Evolutionary conservation across 352 stramenopile species (phyloP).

Genomic region (Thalassiosira pacifica): DNA sequence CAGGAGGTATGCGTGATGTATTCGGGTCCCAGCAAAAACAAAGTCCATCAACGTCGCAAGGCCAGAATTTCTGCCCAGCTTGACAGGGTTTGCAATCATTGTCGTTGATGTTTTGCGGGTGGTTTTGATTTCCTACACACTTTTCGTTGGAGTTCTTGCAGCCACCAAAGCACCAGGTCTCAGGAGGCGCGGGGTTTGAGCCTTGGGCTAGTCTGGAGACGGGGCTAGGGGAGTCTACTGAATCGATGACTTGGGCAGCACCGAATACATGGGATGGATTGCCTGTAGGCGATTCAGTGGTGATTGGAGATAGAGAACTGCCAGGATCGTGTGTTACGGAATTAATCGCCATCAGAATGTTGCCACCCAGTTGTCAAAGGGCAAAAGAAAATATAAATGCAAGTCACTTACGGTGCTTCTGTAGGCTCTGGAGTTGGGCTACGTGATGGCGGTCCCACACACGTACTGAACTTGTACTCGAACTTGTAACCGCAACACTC

Average conservation of each 20-base stretch:
- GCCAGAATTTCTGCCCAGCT: slow-evolving; percentile 66
- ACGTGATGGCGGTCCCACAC: slow-evolving; percentile 45
- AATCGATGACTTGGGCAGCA: slow-evolving; percentile 41
- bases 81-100: slow-evolving; percentile 33
- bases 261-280: slow-evolving; percentile 47
- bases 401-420: slow-evolving; percentile 25
- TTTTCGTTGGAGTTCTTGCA: slow-evolving; percentile 42
- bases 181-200: background rate
- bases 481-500: slow-evolving; percentile 67
- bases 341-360: slow-evolving; percentile 33
- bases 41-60: slow-evolving; percentile 66
- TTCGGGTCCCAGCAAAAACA: slow-evolving; percentile 67
- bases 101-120: slow-evolving; percentile 62
- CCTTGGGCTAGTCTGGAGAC: slow-evolving; percentile 26
- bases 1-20: slow-evolving; percentile 57
- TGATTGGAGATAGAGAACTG: slow-evolving; percentile 6
- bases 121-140: slow-evolving; percentile 69
- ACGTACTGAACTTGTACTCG: slow-evolving; percentile 60
- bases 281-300: no score
- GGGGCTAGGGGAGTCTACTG: slow-evolving; percentile 1
- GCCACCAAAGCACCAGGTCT: slow-evolving; percentile 55
- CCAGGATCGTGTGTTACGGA: slow-evolving; percentile 23
- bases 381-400: no score
- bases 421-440: slow-evolving; percentile 28
- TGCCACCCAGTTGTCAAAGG: background rate